Evolutionary conservation across 441 rosid genomes (phyloP), one percentile per base, ranked within the genome.

Genomic region (Theobroma grandiflorum): DNA sequence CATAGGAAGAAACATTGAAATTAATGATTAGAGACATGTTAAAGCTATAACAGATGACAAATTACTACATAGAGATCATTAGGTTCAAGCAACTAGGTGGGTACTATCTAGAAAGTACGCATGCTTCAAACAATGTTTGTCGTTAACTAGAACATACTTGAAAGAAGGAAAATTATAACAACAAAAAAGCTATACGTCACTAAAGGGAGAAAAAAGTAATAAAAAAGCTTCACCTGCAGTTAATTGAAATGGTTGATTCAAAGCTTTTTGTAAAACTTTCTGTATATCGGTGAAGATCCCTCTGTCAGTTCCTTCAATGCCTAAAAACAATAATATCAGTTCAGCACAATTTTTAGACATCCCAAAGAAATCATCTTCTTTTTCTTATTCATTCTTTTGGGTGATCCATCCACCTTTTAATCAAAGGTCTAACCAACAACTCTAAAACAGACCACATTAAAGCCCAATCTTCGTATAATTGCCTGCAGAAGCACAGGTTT

Each of bases 201-300:
- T n/a, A 58, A 18, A 45, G n/a, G 42, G 20, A 67, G 52, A 49
- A 49, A 45, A 74, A 26, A 64, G 42, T 37, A 70, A 50, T 35
- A 16, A 57, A 3, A 33, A 8, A 52, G 31, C 31, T 26, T 76
- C 59, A 89, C 94, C 91, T 86, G 87, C 58, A 57, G 83, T 62
- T 72, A 79, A 79, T 63, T 78, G 80, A 68, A 77, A 72, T 38
- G 75, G 86, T 74, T 79, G 85, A 78, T 78, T 76, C 45, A 63
- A 66, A 85, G 78, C 82, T 9, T 77, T 76, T 74, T 81, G 88
- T 52, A 74, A 82, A 79, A 81, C 82, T 74, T 79, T 80, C 57
- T 76, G 86, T 65, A 83, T 82, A 79, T 77, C 76, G 76, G 82
- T 55, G 72, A 85, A 82, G 73, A 86, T 63, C 53, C 82, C 87